Percentiles rank a stretch among this genome's conserved stretches.
These are phyloP conservation scores for Adansonia grandidieri DNA, from an alignment of 441 rosid species.

Conservation along the genomic window DNA sequence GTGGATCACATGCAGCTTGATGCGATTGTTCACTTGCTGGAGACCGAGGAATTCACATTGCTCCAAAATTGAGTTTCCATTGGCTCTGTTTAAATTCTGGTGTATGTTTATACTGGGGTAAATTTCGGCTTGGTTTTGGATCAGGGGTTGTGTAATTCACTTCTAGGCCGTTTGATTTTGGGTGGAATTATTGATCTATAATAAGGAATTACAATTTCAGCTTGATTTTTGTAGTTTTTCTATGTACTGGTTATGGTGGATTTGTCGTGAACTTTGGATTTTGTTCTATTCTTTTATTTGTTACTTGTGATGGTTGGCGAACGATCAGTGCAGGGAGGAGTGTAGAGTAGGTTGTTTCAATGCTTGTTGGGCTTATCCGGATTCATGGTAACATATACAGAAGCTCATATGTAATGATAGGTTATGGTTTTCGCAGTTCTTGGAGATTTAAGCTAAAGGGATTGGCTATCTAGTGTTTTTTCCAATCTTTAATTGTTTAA, in stretches of 20 bases:
- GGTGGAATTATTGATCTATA: not conserved
- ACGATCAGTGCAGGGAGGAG: constrained; percentile 27
- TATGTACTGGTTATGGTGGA: constrained; percentile 27
- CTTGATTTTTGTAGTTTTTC: not conserved
- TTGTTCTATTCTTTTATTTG: constrained; percentile 11
- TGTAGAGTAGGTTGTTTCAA: constrained; percentile 32
- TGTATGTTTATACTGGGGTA: not conserved
- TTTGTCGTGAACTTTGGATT: constrained; percentile 13
- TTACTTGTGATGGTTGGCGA: constrained; percentile 21
- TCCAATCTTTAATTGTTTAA: constrained; percentile 31
- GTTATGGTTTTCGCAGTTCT: constrained; percentile 41
- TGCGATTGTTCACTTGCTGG: constrained; percentile 35
- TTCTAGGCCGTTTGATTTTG: not conserved
- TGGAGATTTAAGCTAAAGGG: constrained; percentile 37
- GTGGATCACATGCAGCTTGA: constrained; percentile 48
- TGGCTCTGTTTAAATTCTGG: constrained; percentile 26
- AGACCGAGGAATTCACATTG: constrained; percentile 33
- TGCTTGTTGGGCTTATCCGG: constrained; percentile 43
- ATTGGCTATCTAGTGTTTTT: constrained; percentile 38
- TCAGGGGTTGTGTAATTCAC: constrained; percentile 4
- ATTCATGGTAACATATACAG: constrained; percentile 37
- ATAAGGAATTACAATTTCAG: constrained; percentile 10
- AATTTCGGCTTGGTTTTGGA: constrained; percentile 28
- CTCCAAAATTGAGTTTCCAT: constrained; percentile 29
- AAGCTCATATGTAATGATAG: constrained; percentile 43